Percentiles rank a stretch among this genome's conserved stretches.
Conservation (phyloP, 2,329 filamentous ascomycete genomes). For the Teratosphaeria destructans region DNA sequence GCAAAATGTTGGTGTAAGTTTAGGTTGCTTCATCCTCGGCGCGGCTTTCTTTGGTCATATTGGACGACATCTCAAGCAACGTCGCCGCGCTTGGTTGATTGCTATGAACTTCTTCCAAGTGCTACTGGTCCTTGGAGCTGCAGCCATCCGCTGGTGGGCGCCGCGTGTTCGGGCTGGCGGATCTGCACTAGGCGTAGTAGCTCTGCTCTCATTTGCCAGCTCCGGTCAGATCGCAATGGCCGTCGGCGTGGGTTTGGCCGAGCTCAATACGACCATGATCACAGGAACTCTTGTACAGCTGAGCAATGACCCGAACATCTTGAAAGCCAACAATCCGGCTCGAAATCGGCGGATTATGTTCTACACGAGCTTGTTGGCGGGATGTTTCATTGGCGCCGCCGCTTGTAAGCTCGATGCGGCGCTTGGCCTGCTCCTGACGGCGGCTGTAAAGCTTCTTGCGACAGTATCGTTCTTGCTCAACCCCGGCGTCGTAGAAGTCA, state of each 20-base stretch:
- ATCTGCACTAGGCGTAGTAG: conserved; percentile 21
- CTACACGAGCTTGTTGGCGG: conserved; percentile 37
- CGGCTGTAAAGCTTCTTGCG: conserved; percentile 9
- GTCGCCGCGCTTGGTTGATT: conserved; percentile 45
- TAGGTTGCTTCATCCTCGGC: conserved; percentile 47
- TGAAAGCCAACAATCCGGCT: conserved; percentile 37
- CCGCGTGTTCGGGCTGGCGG: not conserved
- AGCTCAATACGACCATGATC: conserved; percentile 56
- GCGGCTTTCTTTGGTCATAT: conserved; percentile 48
- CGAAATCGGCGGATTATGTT: conserved; percentile 44
- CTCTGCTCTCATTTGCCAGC: conserved; percentile 44
- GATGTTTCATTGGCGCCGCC: conserved; percentile 43
- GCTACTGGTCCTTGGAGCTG: conserved; percentile 43
- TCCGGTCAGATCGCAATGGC: conserved; percentile 51
- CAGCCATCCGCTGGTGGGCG: conserved; percentile 29
- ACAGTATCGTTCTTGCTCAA: conserved; percentile 14
- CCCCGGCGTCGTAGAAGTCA: conserved; percentile 6
- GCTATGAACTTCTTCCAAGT: conserved; percentile 47
- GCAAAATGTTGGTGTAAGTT: conserved; percentile 44
- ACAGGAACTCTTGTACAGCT: conserved; percentile 54
- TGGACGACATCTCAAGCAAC: conserved; percentile 42
- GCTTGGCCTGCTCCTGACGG: conserved; percentile 10
- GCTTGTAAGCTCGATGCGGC: conserved; percentile 25
- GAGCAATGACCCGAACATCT: conserved; percentile 44
- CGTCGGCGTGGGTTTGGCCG: conserved; percentile 45